A percentile compares a stretch with the other conserved stretches of the same genome.
phyloP scores from a whole-genome alignment of 2,329 filamentous ascomycete genomes.

The Zymoseptoria crescenta region DNA sequence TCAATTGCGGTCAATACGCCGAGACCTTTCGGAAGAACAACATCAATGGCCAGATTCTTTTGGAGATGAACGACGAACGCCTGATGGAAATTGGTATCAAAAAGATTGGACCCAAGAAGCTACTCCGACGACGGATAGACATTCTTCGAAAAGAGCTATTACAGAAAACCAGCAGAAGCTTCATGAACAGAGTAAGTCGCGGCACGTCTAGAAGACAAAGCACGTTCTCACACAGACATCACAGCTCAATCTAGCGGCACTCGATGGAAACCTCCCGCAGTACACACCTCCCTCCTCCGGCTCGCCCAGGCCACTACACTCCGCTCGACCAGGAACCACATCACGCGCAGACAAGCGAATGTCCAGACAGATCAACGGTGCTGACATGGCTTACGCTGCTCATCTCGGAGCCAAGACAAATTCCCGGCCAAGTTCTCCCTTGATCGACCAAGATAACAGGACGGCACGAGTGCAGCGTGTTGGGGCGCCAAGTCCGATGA shows the following conservation, averaged over 20 bases:
- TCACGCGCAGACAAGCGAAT: slow-evolving; percentile 42
- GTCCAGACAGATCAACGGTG: slow-evolving; percentile 38
- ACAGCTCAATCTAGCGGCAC: slow-evolving; percentile 74
- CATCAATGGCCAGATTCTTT: slow-evolving; percentile 92
- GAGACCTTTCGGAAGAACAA: slow-evolving; percentile 82
- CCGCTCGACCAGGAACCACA: slow-evolving; percentile 40
- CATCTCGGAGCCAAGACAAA: slow-evolving; percentile 43
- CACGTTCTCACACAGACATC: slow-evolving; percentile 18
- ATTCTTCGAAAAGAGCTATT: slow-evolving; percentile 43
- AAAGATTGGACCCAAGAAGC: slow-evolving; percentile 92
- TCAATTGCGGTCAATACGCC: slow-evolving; percentile 92
- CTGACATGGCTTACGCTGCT: slow-evolving; percentile 38
- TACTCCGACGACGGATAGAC: slow-evolving; percentile 53
- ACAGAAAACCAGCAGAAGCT: slow-evolving; percentile 56
- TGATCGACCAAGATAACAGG: slow-evolving; percentile 50
- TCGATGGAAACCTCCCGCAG: slow-evolving; percentile 56
- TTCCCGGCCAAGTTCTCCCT: slow-evolving; percentile 66
- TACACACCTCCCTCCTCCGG: slow-evolving; percentile 53
- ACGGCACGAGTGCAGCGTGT: slow-evolving; percentile 50
- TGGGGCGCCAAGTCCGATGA: slow-evolving; percentile 50
- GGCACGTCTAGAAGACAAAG: not conserved
- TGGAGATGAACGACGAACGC: slow-evolving; percentile 95
- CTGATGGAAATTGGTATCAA: slow-evolving; percentile 98
- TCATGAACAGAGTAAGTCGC: slow-evolving; percentile 59
- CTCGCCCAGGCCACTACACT: slow-evolving; percentile 55